Evolutionary conservation across 2,329 filamentous ascomycete genomes (phyloP).

Genomic region (Sclerotinia borealis): DNA sequence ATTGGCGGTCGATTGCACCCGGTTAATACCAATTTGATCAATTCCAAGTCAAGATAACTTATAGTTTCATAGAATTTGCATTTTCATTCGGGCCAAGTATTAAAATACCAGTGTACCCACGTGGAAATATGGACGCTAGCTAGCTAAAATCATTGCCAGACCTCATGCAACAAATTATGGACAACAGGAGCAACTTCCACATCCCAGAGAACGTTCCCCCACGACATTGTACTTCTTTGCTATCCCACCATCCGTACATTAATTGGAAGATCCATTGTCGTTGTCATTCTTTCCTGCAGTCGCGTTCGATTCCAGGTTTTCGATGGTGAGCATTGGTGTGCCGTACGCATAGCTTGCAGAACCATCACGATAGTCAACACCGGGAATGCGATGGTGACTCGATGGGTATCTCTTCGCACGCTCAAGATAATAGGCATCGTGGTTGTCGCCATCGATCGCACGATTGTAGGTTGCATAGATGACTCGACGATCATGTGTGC

Average conservation of each 20-base stretch:
- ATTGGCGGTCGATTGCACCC: background rate
- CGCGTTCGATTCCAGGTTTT: slow-evolving; percentile 5
- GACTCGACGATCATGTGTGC: slow-evolving; percentile 33
- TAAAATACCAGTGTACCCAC: background rate
- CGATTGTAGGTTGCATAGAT: slow-evolving; percentile 41
- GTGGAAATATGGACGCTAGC: background rate
- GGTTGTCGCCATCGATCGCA: slow-evolving; percentile 36
- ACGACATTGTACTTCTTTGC: background rate
- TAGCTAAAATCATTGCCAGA: background rate
- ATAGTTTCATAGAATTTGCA: background rate
- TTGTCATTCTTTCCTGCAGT: background rate
- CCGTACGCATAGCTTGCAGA: slow-evolving; percentile 34
- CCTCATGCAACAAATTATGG: background rate
- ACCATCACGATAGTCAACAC: slow-evolving; percentile 32
- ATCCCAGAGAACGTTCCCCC: background rate
- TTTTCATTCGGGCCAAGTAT: background rate
- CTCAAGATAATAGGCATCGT: slow-evolving; percentile 38
- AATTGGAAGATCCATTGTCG: background rate
- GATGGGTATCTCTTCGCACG: slow-evolving; percentile 37
- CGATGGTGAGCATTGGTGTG: slow-evolving; percentile 36
- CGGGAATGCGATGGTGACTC: slow-evolving; percentile 35
- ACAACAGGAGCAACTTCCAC: background rate
- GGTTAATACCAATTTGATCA: background rate
- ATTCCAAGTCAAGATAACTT: background rate
- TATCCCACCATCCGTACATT: background rate